Evolutionary conservation across 2,329 filamentous ascomycete genomes (phyloP), one percentile per base, ranked within the genome.

Genomic region (Trichoderma gracile): DNA sequence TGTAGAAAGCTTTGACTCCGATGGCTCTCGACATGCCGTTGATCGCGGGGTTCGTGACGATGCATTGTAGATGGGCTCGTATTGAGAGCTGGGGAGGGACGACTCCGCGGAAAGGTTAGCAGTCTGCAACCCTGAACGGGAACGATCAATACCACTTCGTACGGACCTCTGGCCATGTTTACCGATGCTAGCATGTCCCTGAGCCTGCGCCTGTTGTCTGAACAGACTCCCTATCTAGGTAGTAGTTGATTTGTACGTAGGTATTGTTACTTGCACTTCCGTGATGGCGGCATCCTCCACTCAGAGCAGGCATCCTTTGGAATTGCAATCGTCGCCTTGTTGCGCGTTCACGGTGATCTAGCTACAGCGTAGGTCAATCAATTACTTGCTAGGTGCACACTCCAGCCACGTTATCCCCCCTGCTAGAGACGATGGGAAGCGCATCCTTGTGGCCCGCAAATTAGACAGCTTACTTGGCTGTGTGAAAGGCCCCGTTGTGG

Each of bases 301-400:
- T 62, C 6, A 25, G 40, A 23, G 59, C 59, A 62, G 59, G 59
- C 49, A 33, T 54, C 0, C 9, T 45, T 45, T 25, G 38, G 59
- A 40, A 62, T 62, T 62, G 49, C 59, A 62, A 62, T 62, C 49
- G 49, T 52, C 59, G 49, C 40, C 46, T 62, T 54, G 17, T 23
- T 33, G 25, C 30, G 30, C 49, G 21, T 49, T 45, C 40, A n/a
- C 38, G 58, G 19, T 53, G 47, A 30, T 53, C 47, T 33, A 21
- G 30, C 38, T 33, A 45, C 42, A 43, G 42, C 19, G n/a, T 17
- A 43, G 30, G 30, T 33, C 30, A 33, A 33, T 10, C 30, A n/a
- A n/a, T n/a, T n/a, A n/a, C n/a, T n/a, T n/a, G n/a, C n/a, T n/a
- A 33, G 42, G 33, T 38, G 33, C 33, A 1, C 9, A 14, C 10